Evolutionary conservation across 129 eudicot genomes (phyloP), one percentile per base, ranked within the genome.

Genomic region (Dittrichia graveolens): DNA sequence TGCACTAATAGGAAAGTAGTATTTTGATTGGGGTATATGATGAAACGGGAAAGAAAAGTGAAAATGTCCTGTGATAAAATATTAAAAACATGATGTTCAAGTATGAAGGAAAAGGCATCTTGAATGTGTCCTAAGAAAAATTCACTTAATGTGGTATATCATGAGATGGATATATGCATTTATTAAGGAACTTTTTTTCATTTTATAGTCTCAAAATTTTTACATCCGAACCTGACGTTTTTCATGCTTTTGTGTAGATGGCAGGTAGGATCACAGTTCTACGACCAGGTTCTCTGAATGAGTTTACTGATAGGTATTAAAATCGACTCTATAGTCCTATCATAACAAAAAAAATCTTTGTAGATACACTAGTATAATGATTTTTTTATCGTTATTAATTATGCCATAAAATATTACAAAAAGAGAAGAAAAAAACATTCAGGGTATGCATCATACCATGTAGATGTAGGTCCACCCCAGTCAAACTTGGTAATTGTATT

Each of bases 201-300:
- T 31, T 8, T 8, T 11, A 4, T 5, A 2, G 2, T 59, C 3
- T 74, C 44, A 39, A 40, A 14, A 55, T 42, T 47, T 48, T 68
- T 38, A 18, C 53, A 37, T 64, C 10, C 52, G 63, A 71, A 38
- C 4, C 16, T 6, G n/a, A 5, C 6, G 8, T 16, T 7, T 78
- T 14, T 16, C 61, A 4, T 61, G 35, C 61, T 49, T 64, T 24
- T 66, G 67, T 75, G 56, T 83, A 92, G 97, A 92, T 92, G 96
- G 96, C 97, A 55, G 97, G 97, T 50, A 85, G 97, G 81, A 88
- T 92, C 74, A 71, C 88, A 45, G 96, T 92, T 72, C 47, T 92
- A 83, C 84, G 82, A 73, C 97, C 97, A 16, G 74, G 84, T 54
- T 84, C 97, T 37, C 73, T 92, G 61, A 46, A 84, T 45, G 97